Evolutionary conservation across 2,329 filamentous ascomycete species (phyloP), one percentile per base, ranked within the genome.

Genomic region (Penicillium freii): DNA sequence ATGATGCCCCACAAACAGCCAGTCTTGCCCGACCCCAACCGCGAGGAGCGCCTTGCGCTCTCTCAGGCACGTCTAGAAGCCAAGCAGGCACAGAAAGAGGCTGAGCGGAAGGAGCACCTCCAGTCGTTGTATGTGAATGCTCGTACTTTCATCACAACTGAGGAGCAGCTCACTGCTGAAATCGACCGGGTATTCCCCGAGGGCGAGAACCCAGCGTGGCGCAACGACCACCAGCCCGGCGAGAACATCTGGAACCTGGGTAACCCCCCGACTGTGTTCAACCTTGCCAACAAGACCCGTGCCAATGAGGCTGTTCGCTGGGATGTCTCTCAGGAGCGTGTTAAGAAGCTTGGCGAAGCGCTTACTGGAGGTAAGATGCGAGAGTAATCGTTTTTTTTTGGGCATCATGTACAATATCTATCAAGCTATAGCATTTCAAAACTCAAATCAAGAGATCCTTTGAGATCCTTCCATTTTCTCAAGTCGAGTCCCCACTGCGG

Each of bases 51-150:
- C 13, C 57, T 80, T 53, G 81, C 82, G n/a, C 73, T 77, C 29
- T 71, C 75, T 38, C 63, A 61, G 25, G 66, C 71, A 59, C 70
- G 74, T 54, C 52, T 80, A 56, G 70, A 76, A 49, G 75, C 77
- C 15, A 73, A 81, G 42, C 73, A 80, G 33, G 76, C 75, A 10
- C 73, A 78, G 52, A 86, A 86, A 70, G 79, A 81, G 43, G 81
- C 86, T 57, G 80, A 82, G 52, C 84, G 89, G 50, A 81, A 84
- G 59, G 85, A 93, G 63, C 83, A 87, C 17, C 77, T 99, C 31
- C 91, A 96, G 75, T 87, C 90, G 57, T 83, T 99, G 13, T 99
- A 99, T 77, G 89, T 94, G 78, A 89, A 92, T 66, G 92, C 94
- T 5, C 84, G 89, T 27, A 80, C 85, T 39, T 99, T 97, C 77